Conservation (phyloP, 768 basidiomycete genomes). For the Hortiboletus campestris region DNA sequence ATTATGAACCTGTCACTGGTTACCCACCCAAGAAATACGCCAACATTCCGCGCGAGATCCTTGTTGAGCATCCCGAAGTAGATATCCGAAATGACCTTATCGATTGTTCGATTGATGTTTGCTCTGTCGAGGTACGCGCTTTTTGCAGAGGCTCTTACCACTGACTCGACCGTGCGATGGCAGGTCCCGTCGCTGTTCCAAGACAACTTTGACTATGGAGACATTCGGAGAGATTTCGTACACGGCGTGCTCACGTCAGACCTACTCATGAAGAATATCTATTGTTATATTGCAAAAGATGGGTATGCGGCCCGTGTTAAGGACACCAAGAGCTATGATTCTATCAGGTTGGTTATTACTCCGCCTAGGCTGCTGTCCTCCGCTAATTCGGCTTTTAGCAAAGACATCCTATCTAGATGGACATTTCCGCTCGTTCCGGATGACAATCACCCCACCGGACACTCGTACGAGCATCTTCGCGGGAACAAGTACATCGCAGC, state of each 20-base stretch:
- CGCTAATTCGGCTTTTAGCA: constrained; percentile 45
- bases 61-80: constrained; percentile 70
- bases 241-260: constrained; percentile 94
- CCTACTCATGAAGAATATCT: constrained; percentile 90
- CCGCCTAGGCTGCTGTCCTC: neutral
- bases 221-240: constrained; percentile 90
- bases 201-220: constrained; percentile 97
- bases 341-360: constrained; percentile 61
- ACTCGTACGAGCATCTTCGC: constrained; percentile 79
- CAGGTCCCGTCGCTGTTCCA: constrained; percentile 95
- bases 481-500: constrained; percentile 89
- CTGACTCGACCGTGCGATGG: constrained; percentile 1
- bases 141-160: neutral
- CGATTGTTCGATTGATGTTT: constrained; percentile 88
- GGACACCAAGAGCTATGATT: constrained; percentile 90
- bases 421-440: constrained; percentile 96
- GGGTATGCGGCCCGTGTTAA: constrained; percentile 92
- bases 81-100: constrained; percentile 88
- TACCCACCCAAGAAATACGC: constrained; percentile 63
- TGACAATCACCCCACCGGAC: constrained; percentile 82
- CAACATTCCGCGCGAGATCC: constrained; percentile 74
- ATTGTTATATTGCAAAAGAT: constrained; percentile 83
- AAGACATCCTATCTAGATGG: constrained; percentile 91
- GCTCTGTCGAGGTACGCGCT: constrained; percentile 80
- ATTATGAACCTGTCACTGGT: constrained; percentile 76